Evolutionary conservation across 2,329 filamentous ascomycete species (phyloP), one percentile per base, ranked within the genome.

Genomic region (Fusarium azukiicola): DNA sequence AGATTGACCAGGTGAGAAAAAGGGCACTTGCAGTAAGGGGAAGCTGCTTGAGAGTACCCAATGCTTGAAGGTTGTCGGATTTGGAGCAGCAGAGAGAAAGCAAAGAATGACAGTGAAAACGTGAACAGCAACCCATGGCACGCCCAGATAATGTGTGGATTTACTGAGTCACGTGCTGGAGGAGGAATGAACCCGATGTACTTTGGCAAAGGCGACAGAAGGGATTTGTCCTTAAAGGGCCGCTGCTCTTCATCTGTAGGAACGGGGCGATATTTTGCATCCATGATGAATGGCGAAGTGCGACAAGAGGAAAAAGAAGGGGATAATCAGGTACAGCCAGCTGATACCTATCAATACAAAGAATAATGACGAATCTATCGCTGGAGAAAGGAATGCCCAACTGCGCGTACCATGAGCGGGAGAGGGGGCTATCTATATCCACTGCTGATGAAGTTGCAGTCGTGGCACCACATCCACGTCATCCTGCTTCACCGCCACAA

Each of bases 71-170:
- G 46, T n/a, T 54, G 46, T 0, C 44, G 71, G 12, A 52, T 54
- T 5, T 71, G 75, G 23, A 81, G 44, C 4, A 78, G 38, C 7
- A 81, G 21, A 0, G 79, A 77, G 1, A 78, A 52, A 1, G 64
- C 67, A 23, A 81, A 81, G 5, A 81, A 72, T 1, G 74, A 63
- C 14, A 81, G 56, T 8, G 79, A 81, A 6, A 69, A 32, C 1
- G 75, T 73, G 1, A 81, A 40, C 10, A 81, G 36, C 0, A 81
- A 9, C 0, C 75, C 79, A 11, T 81, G 79, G 2, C 67, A 69
- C 11, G 74, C 23, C 79, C 79, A 81, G n/a, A 75, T n/a, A 0
- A 77, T 17, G 2, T 67, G 63, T 14, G 71, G 36, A 10, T 74
- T 50, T 14, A 49, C 12, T 17, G 54, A n/a, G 54, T 16, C 56